Conservation (phyloP, 345 rosid genomes). For the Moringa oleifera region DNA sequence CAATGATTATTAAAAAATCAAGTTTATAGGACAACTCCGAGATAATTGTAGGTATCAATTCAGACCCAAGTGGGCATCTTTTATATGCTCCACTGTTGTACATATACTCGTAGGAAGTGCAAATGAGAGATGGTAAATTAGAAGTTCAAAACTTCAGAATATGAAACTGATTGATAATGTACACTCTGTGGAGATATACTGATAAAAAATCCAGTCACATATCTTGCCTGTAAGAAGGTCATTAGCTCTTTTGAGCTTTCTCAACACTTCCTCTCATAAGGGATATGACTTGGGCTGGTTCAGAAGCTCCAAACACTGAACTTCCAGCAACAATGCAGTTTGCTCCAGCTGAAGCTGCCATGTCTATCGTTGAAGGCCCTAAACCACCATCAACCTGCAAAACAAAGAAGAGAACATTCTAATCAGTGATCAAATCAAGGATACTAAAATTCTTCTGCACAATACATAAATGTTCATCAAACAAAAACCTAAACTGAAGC, state of each 20-base stretch:
- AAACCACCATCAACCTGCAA: slow-evolving; percentile 85
- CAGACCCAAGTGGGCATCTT: too few species aligned
- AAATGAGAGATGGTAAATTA: neutral
- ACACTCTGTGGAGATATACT: slow-evolving; percentile 1
- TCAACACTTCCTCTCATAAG: slow-evolving; percentile 55
- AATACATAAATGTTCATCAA: neutral
- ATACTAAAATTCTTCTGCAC: too few species aligned
- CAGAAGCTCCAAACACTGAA: slow-evolving; percentile 87
- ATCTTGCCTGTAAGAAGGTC: slow-evolving; percentile 17
- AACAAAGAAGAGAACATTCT: neutral
- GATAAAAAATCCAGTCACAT: neutral
- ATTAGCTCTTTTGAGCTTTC: slow-evolving; percentile 34
- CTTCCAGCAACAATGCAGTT: slow-evolving; percentile 85
- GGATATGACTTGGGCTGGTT: slow-evolving; percentile 71
- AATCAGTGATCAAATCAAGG: neutral
- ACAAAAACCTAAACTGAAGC: too few species aligned
- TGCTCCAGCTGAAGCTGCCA: slow-evolving; percentile 77
- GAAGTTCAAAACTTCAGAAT: slow-evolving; percentile 4
- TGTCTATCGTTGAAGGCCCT: slow-evolving; percentile 78
- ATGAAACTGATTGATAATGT: slow-evolving; percentile 1
- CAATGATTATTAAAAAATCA: too few species aligned
- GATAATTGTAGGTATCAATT: too few species aligned
- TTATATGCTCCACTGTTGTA: too few species aligned
- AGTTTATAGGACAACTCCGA: too few species aligned
- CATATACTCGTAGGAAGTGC: neutral